phyloP scores from a whole-genome alignment of 75 land plant genomes.

The Picea glauca region DNA sequence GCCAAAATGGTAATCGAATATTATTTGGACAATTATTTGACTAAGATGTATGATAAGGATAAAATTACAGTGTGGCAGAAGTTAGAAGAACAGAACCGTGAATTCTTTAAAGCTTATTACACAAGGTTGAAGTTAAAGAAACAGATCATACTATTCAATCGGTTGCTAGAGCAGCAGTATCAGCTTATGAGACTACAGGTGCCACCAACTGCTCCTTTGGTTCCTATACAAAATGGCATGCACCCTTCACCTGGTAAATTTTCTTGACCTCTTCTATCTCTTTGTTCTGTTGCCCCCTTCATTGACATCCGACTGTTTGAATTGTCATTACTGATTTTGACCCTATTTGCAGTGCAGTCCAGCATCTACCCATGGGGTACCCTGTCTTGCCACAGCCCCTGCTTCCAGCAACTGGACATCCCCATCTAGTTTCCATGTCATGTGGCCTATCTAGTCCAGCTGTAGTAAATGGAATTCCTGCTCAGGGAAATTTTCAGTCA shows the following conservation, averaged over 20 bases:
- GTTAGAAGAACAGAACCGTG: constrained; percentile 94
- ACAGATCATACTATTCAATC: constrained; percentile 85
- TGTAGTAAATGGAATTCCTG: constrained; percentile 87
- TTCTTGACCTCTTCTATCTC: neutral
- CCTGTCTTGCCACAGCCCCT: constrained; percentile 75
- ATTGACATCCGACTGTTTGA: constrained; percentile 10
- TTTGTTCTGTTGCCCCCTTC: neutral
- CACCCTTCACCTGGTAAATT: constrained; percentile 72
- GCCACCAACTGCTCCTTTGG: constrained; percentile 65
- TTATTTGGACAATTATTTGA: neutral
- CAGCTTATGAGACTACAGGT: constrained; percentile 64
- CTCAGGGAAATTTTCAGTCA: constrained; percentile 53
- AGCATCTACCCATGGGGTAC: constrained; percentile 88
- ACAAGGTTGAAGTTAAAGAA: constrained; percentile 86
- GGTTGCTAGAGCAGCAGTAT: constrained; percentile 78
- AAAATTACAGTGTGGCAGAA: constrained; percentile 81
- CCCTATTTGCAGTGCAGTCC: constrained; percentile 61
- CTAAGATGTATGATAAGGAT: neutral
- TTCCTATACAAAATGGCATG: constrained; percentile 82
- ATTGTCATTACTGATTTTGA: constrained; percentile 21
- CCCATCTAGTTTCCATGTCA: constrained; percentile 61
- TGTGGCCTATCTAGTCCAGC: constrained; percentile 56
- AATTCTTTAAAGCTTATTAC: constrained; percentile 95
- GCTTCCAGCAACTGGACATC: constrained; percentile 62
- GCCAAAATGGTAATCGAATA: neutral